Percentiles rank a stretch among this genome's conserved stretches.
These are phyloP conservation scores for Blastomyces gilchristii DNA, from an alignment of 2,329 filamentous ascomycete genomes.

Conservation along the genomic window DNA sequence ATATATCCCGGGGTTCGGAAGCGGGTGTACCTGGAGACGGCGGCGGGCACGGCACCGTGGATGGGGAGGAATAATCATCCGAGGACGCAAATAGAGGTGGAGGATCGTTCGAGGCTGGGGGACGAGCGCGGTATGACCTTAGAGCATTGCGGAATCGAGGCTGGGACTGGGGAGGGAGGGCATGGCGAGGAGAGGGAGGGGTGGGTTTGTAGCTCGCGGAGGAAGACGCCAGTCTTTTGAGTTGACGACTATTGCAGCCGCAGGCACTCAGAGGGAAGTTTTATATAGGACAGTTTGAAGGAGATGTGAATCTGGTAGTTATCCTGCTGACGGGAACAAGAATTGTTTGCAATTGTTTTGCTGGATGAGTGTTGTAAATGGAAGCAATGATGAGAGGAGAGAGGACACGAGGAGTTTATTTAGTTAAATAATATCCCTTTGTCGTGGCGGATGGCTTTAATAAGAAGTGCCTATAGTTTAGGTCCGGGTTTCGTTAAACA, in stretches of 20 bases:
- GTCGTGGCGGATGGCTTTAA: too few species aligned
- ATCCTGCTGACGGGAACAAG: background rate
- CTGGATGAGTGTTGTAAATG: background rate
- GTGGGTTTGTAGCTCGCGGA: slow-evolving; percentile 4
- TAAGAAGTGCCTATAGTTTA: too few species aligned
- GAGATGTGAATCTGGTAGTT: background rate
- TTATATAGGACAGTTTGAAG: background rate
- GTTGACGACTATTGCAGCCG: slow-evolving; percentile 4
- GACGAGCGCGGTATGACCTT: background rate
- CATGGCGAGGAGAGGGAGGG: slow-evolving; percentile 9
- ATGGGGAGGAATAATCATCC: slow-evolving; percentile 3
- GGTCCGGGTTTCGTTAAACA: background rate
- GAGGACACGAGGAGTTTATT: background rate
- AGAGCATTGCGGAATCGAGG: slow-evolving; percentile 5
- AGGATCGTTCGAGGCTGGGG: slow-evolving; percentile 3
- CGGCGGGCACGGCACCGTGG: slow-evolving; percentile 1
- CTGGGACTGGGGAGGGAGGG: slow-evolving; percentile 5
- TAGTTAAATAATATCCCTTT: too few species aligned
- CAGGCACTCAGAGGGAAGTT: background rate
- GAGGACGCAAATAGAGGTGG: slow-evolving; percentile 5
- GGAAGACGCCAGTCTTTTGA: slow-evolving; percentile 16
- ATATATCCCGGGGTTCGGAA: slow-evolving; percentile 22
- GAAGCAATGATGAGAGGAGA: too few species aligned
- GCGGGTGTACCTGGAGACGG: background rate
- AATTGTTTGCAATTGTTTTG: background rate